phyloP scores from a whole-genome alignment of 2,329 filamentous ascomycete species.

The Pochonia chlamydosporia region DNA sequence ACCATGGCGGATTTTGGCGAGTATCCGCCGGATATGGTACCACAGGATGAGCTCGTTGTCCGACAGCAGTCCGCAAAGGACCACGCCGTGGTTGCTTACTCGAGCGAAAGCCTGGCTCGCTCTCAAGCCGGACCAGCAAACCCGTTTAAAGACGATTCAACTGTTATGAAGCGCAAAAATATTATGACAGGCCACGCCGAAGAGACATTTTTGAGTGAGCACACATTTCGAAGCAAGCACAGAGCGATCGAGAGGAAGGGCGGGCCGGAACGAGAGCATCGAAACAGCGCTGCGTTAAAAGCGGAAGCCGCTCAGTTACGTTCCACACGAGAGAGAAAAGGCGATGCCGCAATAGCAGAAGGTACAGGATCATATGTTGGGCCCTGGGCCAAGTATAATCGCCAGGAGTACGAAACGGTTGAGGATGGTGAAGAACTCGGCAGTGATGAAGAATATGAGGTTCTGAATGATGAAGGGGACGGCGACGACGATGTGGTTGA shows the following conservation, averaged over 20 bases:
- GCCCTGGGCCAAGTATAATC: constrained; percentile 83
- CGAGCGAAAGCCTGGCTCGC: constrained; percentile 66
- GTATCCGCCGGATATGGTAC: constrained; percentile 61
- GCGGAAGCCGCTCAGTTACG: constrained; percentile 63
- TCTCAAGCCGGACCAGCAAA: constrained; percentile 65
- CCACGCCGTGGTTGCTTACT: constrained; percentile 58
- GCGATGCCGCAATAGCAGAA: constrained; percentile 76
- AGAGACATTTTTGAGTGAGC: constrained; percentile 84
- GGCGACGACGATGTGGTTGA: constrained; percentile 64
- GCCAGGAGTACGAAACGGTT: constrained; percentile 67
- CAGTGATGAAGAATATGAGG: constrained; percentile 73
- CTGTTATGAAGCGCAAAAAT: constrained; percentile 68
- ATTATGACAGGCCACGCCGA: constrained; percentile 80
- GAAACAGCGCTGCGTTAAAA: constrained; percentile 55
- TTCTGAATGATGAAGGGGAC: constrained; percentile 61
- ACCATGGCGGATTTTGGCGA: constrained; percentile 57
- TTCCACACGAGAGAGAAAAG: constrained; percentile 77
- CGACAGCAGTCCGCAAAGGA: constrained; percentile 48
- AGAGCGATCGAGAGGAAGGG: constrained; percentile 69
- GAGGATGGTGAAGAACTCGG: constrained; percentile 69
- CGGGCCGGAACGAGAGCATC: constrained; percentile 50
- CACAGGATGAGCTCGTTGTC: constrained; percentile 57
- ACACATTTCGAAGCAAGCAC: constrained; percentile 83
- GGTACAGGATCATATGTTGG: constrained; percentile 86
- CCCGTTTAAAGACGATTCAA: constrained; percentile 63